Evolutionary conservation across 805 yeast genomes (phyloP).

Genomic region (Ogataea angusta): DNA sequence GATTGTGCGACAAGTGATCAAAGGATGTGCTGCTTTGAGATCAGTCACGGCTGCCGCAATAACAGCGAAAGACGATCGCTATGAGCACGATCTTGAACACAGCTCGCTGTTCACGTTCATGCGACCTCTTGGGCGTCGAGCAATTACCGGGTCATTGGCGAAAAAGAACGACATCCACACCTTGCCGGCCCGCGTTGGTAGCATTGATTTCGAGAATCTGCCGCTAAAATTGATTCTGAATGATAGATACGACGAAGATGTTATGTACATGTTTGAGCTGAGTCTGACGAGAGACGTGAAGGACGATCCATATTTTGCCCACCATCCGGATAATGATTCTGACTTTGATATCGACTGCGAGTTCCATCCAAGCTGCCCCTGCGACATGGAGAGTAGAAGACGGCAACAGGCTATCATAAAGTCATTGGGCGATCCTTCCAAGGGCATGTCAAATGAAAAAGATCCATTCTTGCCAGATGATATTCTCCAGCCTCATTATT

Average conservation of each 20-base stretch:
- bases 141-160: constrained; percentile 53
- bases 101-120: constrained; percentile 57
- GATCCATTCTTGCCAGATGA: neutral
- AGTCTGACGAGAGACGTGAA: constrained; percentile 28
- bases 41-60: constrained; percentile 58
- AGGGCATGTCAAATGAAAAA: neutral
- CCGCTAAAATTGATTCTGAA: constrained; percentile 27
- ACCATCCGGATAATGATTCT: constrained; percentile 24
- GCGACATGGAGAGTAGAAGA: constrained; percentile 32
- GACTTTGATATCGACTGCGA: constrained; percentile 25
- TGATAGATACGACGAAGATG: constrained; percentile 64
- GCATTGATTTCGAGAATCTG: neutral
- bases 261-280: constrained; percentile 35
- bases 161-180: neutral
- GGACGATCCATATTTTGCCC: constrained; percentile 22
- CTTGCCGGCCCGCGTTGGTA: neutral
- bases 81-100: constrained; percentile 55
- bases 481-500: constrained; percentile 10
- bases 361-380: constrained; percentile 35
- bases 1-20: constrained; percentile 45
- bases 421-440: neutral
- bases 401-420: constrained; percentile 1
- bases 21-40: constrained; percentile 64
- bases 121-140: constrained; percentile 64
- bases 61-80: constrained; percentile 42